A percentile compares a stretch with the other conserved stretches of the same genome.
Evolutionary conservation across 1,284 basidiomycete species (phyloP).

Genomic region (Ceratobasidium sp.): DNA sequence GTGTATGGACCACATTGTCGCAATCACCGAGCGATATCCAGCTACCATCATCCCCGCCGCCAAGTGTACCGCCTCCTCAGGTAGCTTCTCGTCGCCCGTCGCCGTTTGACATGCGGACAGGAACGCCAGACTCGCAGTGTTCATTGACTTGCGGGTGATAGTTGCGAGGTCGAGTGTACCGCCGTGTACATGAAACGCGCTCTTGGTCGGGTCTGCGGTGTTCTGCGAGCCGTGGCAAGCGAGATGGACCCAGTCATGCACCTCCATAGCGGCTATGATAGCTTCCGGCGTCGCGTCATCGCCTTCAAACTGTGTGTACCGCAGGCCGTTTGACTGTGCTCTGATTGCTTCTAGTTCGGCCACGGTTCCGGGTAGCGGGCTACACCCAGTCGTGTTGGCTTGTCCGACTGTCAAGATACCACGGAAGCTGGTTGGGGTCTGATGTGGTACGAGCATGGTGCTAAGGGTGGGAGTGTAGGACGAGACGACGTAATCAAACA

Average conservation of each 20-base stretch:
- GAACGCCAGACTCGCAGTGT: not conserved
- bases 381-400: not conserved
- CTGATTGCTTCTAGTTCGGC: not conserved
- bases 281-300: not conserved
- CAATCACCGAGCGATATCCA: conserved; percentile 21
- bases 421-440: not conserved
- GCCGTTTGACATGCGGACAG: conserved; percentile 35
- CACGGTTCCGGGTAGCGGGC: not conserved
- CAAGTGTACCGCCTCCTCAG: conserved; percentile 29
- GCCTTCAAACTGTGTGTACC: not conserved
- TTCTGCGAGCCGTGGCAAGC: conserved; percentile 27
- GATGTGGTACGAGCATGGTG: not conserved
- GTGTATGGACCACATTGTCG: conserved; percentile 26
- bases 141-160: not conserved
- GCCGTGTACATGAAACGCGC: conserved; percentile 5
- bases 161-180: not conserved
- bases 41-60: conserved; percentile 16
- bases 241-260: conserved; percentile 16
- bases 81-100: not conserved
- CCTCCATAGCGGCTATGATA: not conserved
- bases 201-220: not conserved
- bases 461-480: not conserved
- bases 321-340: not conserved
- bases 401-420: not conserved
- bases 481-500: not conserved